Conservation (phyloP, 202 grass and related monocot species). For the Schoenoplectus triqueter region DNA sequence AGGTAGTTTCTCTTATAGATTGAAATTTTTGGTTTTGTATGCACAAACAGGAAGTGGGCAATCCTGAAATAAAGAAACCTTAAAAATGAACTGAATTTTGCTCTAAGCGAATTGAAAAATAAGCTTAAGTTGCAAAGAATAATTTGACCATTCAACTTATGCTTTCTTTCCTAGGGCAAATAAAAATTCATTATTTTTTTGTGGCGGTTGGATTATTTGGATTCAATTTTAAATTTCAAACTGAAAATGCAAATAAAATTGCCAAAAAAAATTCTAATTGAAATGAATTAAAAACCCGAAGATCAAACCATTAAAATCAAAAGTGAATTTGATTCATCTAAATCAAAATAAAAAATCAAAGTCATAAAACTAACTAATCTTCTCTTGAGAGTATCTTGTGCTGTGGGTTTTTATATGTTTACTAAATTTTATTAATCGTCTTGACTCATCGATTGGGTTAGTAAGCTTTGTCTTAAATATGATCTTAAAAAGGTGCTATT, state of each 20-base stretch:
- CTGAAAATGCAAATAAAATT: background rate
- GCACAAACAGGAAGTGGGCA: background rate
- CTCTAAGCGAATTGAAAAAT: background rate
- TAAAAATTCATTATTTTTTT: background rate
- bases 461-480: background rate
- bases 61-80: background rate
- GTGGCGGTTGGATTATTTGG: background rate
- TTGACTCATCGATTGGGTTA: too few species aligned
- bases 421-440: background rate
- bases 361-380: background rate
- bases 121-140: slow-evolving; percentile 14
- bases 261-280: background rate
- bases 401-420: background rate
- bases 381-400: background rate
- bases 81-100: slow-evolving; percentile 22
- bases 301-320: background rate
- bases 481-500: background rate
- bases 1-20: slow-evolving; percentile 45
- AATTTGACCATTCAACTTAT: background rate
- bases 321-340: background rate
- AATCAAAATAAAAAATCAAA: background rate
- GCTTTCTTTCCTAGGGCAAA: background rate
- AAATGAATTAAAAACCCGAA: background rate
- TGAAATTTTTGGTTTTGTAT: background rate
- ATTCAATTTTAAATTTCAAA: background rate